phyloP scores from a whole-genome alignment of 805 yeast species.

The Kazachstania bromeliacearum region DNA sequence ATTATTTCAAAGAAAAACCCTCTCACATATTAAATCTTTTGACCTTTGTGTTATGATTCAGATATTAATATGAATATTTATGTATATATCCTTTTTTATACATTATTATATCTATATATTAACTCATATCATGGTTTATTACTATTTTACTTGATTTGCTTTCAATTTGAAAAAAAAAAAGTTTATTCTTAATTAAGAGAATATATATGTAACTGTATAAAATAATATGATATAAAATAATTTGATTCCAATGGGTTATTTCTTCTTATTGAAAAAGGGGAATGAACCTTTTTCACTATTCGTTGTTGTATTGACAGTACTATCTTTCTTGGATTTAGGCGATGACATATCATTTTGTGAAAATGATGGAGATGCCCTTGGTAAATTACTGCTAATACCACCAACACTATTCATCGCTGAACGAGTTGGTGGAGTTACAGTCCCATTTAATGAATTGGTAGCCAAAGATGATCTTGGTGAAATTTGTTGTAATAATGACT shows the following conservation, averaged over 20 bases:
- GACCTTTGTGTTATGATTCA: neutral
- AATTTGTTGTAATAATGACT: neutral
- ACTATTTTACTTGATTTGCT: too few relatives aligned
- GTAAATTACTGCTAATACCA: too few relatives aligned
- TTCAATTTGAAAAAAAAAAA: too few relatives aligned
- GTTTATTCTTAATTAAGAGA: too few relatives aligned
- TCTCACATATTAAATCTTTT: neutral
- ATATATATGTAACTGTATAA: too few relatives aligned
- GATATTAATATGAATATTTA: neutral
- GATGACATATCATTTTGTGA: constrained; percentile 5
- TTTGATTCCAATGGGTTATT: too few relatives aligned
- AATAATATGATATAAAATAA: too few relatives aligned
- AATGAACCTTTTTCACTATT: constrained; percentile 6
- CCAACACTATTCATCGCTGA: too few relatives aligned
- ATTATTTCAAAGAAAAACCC: neutral
- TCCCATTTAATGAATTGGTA: neutral
- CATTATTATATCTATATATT: too few relatives aligned
- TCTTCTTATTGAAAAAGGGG: constrained; percentile 17
- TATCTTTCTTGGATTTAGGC: constrained; percentile 7
- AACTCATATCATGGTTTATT: too few relatives aligned
- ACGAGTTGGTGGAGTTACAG: neutral
- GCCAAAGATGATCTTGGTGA: constrained; percentile 2
- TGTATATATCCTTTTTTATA: neutral
- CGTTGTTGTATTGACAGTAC: constrained; percentile 2
- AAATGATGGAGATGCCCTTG: too few relatives aligned